Evolutionary conservation across 345 rosid genomes (phyloP).

Genomic region (Sonneratia alba): DNA sequence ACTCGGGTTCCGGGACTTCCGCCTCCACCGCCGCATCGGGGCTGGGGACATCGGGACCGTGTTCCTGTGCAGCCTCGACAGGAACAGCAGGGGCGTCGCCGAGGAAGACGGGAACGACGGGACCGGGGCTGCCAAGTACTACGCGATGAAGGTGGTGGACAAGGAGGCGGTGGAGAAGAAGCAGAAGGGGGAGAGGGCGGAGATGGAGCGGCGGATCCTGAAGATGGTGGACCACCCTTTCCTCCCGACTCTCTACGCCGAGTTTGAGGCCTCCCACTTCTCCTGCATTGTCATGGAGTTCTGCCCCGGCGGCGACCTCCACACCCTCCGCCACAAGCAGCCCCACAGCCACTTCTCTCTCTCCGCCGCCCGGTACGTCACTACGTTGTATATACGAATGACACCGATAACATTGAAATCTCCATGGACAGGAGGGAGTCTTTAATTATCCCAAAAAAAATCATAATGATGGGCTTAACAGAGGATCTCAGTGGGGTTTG

Average conservation of each 20-base stretch:
- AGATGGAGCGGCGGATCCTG: slow-evolving; percentile 70
- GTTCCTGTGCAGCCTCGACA: slow-evolving; percentile 56
- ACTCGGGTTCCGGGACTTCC: slow-evolving; percentile 62
- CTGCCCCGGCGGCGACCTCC: slow-evolving; percentile 90
- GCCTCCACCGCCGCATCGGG: slow-evolving; percentile 62
- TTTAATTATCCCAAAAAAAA: no score
- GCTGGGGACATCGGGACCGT: slow-evolving; percentile 91
- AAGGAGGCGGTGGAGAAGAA: slow-evolving; percentile 55
- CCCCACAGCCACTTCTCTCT: slow-evolving; percentile 53
- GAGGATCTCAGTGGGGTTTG: neutral
- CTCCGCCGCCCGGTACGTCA: slow-evolving; percentile 56
- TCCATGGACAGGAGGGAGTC: no score
- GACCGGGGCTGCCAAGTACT: slow-evolving; percentile 7
- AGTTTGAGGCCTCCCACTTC: slow-evolving; percentile 79
- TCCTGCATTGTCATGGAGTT: slow-evolving; percentile 93
- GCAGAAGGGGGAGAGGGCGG: slow-evolving; percentile 71
- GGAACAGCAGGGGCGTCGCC: slow-evolving; percentile 6
- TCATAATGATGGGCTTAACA: neutral
- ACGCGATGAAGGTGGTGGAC: slow-evolving; percentile 94
- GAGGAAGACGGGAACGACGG: neutral
- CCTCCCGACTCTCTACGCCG: slow-evolving; percentile 76
- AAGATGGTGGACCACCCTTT: slow-evolving; percentile 93
- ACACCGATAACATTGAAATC: no score
- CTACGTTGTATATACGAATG: no score
- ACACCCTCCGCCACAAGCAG: slow-evolving; percentile 63